These are phyloP conservation scores for Fusarium setosum DNA, from an alignment of 2,329 filamentous ascomycete species.

Conservation along the genomic window DNA sequence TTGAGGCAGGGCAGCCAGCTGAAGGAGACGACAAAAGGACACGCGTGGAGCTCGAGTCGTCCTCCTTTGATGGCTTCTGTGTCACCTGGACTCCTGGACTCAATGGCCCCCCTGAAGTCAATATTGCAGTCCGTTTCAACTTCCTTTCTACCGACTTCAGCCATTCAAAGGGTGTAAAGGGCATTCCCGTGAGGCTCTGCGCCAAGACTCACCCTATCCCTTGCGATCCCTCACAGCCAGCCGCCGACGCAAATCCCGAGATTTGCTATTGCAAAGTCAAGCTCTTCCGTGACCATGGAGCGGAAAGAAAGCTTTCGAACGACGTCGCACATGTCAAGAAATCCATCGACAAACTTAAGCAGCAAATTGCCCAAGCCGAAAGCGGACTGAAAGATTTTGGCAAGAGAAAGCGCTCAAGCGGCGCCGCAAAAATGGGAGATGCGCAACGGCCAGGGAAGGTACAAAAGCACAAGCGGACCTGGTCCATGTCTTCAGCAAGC, in stretches of 20 bases:
- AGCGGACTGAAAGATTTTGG: conserved; percentile 74
- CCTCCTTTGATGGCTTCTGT: conserved; percentile 94
- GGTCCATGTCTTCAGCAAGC: conserved; percentile 89
- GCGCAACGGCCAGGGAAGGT: conserved; percentile 80
- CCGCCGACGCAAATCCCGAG: conserved; percentile 66
- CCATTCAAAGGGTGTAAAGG: conserved; percentile 98
- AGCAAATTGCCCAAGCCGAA: conserved; percentile 86
- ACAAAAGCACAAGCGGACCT: conserved; percentile 91
- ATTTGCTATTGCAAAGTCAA: conserved; percentile 97
- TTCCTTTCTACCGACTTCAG: conserved; percentile 99
- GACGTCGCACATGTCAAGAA: conserved; percentile 96
- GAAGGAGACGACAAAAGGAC: conserved; percentile 75
- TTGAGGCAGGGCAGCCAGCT: conserved; percentile 71
- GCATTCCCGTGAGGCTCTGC: conserved; percentile 92
- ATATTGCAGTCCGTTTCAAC: conserved; percentile 94
- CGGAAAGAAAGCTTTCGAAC: conserved; percentile 93
- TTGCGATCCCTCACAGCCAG: conserved; percentile 60
- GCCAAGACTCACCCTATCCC: conserved; percentile 83
- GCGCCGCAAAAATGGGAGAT: conserved; percentile 58
- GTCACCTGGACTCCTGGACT: conserved; percentile 86
- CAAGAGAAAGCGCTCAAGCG: conserved; percentile 70
- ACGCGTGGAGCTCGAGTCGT: conserved; percentile 76
- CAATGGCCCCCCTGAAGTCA: conserved; percentile 79
- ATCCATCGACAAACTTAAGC: conserved; percentile 94
- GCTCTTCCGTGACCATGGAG: conserved; percentile 94